Evolutionary conservation across 306 rosid genomes (phyloP).

Genomic region (Morella rubra): DNA sequence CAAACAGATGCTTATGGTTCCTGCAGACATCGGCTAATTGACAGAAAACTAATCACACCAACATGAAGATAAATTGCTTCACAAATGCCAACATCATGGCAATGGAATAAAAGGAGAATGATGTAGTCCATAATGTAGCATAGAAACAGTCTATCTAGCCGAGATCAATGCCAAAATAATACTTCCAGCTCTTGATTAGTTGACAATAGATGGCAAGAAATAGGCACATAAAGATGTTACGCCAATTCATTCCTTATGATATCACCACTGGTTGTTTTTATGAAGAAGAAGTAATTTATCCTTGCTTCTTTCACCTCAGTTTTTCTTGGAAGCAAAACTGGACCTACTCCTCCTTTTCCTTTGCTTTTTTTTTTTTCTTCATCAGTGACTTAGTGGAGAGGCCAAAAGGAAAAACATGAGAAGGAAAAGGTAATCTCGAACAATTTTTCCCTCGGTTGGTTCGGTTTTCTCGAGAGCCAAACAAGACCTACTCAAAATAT

Average conservation of each 20-base stretch:
- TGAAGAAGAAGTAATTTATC: not conserved
- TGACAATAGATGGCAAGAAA: not conserved
- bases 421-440: not conserved
- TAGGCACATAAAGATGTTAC: not conserved
- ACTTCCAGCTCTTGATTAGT: not conserved
- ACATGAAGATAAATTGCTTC: not conserved
- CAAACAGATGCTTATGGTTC: not conserved
- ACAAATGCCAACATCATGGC: not conserved
- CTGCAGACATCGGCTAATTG: not conserved
- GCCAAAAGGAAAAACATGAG: not conserved
- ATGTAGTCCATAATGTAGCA: not conserved
- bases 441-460: not conserved
- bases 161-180: constrained; percentile 1
- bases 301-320: not conserved
- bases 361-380: not conserved
- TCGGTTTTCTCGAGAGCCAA: not conserved
- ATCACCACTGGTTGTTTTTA: not conserved
- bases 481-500: not conserved
- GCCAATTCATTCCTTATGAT: not conserved
- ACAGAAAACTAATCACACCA: not conserved
- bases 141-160: not conserved
- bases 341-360: not conserved
- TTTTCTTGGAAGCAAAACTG: not conserved
- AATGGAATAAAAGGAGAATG: not conserved
- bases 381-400: not conserved